Evolutionary conservation across 2,329 filamentous ascomycete species (phyloP).

Genomic region (Diaporthe australafricana): DNA sequence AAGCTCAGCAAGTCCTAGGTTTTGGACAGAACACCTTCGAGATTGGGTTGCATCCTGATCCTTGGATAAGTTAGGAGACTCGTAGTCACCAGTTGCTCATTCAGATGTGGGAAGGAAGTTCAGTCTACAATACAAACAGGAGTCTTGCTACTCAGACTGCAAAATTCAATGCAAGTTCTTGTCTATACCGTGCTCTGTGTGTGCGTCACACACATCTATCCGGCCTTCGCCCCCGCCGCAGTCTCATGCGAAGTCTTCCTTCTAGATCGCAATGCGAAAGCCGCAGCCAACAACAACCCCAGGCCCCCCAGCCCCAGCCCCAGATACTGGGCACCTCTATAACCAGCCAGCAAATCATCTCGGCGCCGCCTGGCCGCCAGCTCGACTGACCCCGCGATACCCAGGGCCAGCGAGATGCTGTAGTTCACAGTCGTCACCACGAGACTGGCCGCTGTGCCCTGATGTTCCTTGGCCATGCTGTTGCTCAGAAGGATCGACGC

Average conservation of each 20-base stretch:
- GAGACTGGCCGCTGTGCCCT: slow-evolving; percentile 62
- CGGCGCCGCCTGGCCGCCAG: slow-evolving; percentile 46
- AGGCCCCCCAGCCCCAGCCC: slow-evolving; percentile 53
- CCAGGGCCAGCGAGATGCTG: slow-evolving; percentile 73
- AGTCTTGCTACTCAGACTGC: not conserved
- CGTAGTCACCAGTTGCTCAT: not conserved
- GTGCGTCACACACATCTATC: not conserved
- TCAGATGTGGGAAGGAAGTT: not conserved
- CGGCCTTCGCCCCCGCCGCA: not conserved
- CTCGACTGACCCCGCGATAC: slow-evolving; percentile 74
- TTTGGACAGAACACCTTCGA: not conserved
- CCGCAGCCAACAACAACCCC: slow-evolving; percentile 48
- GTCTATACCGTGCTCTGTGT: not conserved
- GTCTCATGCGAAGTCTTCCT: not conserved
- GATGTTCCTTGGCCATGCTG: slow-evolving; percentile 56
- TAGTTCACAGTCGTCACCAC: slow-evolving; percentile 77
- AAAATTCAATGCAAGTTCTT: too few relatives aligned
- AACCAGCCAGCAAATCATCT: slow-evolving; percentile 47
- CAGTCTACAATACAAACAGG: not conserved
- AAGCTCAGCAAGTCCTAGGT: not conserved
- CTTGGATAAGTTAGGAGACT: too few relatives aligned
- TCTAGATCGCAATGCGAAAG: slow-evolving; percentile 42
- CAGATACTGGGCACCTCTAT: slow-evolving; percentile 54
- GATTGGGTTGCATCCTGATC: not conserved
- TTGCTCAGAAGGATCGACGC: slow-evolving; percentile 71